Evolutionary conservation across 2,329 filamentous ascomycete species (phyloP), one percentile per base, ranked within the genome.

Genomic region (Alternaria sp.): DNA sequence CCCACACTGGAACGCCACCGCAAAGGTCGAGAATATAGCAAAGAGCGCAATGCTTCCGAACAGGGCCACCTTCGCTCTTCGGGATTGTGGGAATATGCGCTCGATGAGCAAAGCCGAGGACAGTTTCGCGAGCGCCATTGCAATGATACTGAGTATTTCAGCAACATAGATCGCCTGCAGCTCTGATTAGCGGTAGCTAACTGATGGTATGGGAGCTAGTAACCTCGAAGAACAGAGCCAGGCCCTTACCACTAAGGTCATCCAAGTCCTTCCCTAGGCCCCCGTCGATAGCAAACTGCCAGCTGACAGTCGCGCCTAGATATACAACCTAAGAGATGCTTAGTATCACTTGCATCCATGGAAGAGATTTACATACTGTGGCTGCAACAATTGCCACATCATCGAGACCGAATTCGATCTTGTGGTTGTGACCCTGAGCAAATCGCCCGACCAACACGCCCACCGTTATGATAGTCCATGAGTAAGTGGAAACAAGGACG

Each of bases 401-500:
- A 56, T 73, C 71, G n/a, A 44, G 28, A 9, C 63, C 68, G 56
- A 71, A 64, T 11, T 58, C 46, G 43, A 68, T 46, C 28, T 67
- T 68, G 37, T 73, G 68, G 14, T 43, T 12, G 10, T 57, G 45
- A 30, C 59, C 59, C 53, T 69, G 60, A 8, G 66, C 46, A 23
- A 69, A 64, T 6, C 71, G 63, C 23, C 65, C 63, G 14, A 68
- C 50, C 12, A 59, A 46, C 14, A 68, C 68, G 25, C 58, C 61
- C 11, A 64, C 30, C 4, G 65, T 65, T 20, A 71, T 57, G 43
- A 59, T 63, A 15, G 61, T 63, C 69, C 69, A 73, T 11, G 62
- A 58, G 25, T 73, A 73, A 5, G 70, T 58, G 43, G 66, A 70
- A 9, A 73, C 71, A 20, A 71, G 63, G 15, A 67, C 50, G 30